Base-by-base conservation (phyloP, 83 land plant species). In the Picea mariana region DNA sequence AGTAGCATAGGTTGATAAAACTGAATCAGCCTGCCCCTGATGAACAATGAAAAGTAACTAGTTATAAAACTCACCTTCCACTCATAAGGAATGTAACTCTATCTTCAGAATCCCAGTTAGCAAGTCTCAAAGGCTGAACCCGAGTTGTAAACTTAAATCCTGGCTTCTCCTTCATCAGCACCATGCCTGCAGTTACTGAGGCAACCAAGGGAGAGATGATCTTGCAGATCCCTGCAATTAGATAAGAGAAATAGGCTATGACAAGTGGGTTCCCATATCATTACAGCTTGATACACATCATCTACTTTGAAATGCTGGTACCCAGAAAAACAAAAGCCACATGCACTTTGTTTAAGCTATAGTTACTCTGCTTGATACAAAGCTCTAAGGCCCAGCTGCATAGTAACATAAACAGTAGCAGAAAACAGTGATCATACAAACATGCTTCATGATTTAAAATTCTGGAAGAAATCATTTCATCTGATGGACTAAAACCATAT, bases 181-280 rank as follows among this genome's bases (percentile, higher is more conserved):
- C 99, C 49, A 84, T 84, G n/a, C 99, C 98, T 73, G 97, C 99
- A 76, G 99, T 94, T 17, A 94, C 96, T 61, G 88, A 79, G 75
- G 99, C 90, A 83, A 71, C 80, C 49, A 95, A 21, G 20, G 99
- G 99, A n/a, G 99, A 92, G 73, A 96, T 79, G 78, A 96, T 96
- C 85, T 96, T 96, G 89, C 97, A 94, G 23, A 96, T 91, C 24
- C 99, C 99, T 96, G 84, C 82, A 82, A 63, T 42, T 12, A 44
- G 26, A 18, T 75, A 64, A 61, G n/a, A 81, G 24, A 58, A 17
- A 73, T 71, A 21, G 21, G 72, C 21, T 27, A 38, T 12, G 38
- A 62, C 79, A 62, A 42, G 64, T 23, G 47, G 47, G 47, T 52
- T 62, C 60, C 44, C 42, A 67, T 69, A 52, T 52, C 58, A 52